Percentiles rank a stretch among this genome's conserved stretches.
Evolutionary conservation across 2,329 filamentous ascomycete genomes (phyloP).

Genomic region (Colletotrichum sp.): DNA sequence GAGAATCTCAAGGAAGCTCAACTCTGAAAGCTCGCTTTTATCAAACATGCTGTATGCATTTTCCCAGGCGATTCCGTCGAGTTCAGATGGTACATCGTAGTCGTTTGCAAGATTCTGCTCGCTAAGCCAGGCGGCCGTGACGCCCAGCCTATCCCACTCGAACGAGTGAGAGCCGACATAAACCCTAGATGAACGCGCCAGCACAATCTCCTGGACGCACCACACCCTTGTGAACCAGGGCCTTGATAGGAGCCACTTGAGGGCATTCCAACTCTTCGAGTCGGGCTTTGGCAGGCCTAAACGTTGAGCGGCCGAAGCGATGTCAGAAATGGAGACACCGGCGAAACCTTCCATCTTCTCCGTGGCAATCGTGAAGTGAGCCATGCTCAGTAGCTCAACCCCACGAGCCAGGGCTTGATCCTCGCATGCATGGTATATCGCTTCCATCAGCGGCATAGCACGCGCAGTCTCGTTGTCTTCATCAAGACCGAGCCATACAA

Average conservation of each 20-base stretch:
- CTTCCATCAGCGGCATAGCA: background rate
- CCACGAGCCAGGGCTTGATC: background rate
- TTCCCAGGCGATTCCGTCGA: background rate
- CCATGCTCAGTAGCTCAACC: background rate
- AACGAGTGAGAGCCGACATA: background rate
- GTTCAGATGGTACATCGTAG: background rate
- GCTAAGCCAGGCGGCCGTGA: background rate
- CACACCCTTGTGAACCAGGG: constrained; percentile 4
- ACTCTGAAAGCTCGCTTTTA: background rate
- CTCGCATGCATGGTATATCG: background rate
- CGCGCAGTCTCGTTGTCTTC: background rate
- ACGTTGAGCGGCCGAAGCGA: background rate
- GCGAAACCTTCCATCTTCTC: background rate
- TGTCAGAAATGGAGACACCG: background rate
- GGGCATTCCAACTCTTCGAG: background rate
- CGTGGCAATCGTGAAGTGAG: background rate
- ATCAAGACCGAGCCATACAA: constrained; percentile 19
- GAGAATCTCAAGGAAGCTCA: background rate
- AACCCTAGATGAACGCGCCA: background rate
- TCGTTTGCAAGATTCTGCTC: background rate
- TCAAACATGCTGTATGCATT: constrained; percentile 1
- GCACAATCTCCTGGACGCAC: constrained; percentile 1
- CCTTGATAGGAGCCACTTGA: background rate
- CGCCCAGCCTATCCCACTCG: background rate
- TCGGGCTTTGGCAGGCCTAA: background rate